Percentiles rank a stretch among this genome's conserved stretches.
These are phyloP conservation scores for Zygoascus meyerae DNA, from an alignment of 1,139 yeast species.

Conservation along the genomic window DNA sequence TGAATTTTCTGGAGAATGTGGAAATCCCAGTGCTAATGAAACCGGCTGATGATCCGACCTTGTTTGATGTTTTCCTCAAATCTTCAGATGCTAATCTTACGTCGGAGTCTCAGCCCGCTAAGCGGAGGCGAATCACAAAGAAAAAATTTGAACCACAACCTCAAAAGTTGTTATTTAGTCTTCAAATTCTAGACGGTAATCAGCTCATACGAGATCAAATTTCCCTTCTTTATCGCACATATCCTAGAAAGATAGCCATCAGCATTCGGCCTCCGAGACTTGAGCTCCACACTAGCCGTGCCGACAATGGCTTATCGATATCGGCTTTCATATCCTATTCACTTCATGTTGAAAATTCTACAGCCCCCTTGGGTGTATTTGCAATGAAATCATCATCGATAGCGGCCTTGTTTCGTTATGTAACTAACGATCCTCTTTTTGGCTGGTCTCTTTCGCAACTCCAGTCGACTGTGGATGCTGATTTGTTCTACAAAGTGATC, in stretches of 20 bases:
- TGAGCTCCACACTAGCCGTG: background rate
- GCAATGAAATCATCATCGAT: slow-evolving; percentile 7
- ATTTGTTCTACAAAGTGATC: slow-evolving; percentile 20
- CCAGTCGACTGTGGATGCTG: slow-evolving; percentile 14
- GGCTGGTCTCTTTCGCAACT: slow-evolving; percentile 4
- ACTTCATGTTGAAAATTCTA: slow-evolving; percentile 14
- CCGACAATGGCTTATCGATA: background rate
- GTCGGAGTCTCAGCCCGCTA: background rate
- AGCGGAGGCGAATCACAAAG: slow-evolving; percentile 5
- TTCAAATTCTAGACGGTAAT: slow-evolving; percentile 6
- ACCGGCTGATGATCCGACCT: slow-evolving; percentile 7
- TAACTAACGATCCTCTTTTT: slow-evolving; percentile 11
- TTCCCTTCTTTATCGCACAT: background rate
- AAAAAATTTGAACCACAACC: slow-evolving; percentile 1
- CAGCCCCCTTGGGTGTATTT: slow-evolving; percentile 11
- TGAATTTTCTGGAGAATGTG: background rate
- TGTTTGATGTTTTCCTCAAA: slow-evolving; percentile 3
- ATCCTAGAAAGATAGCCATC: slow-evolving; percentile 2
- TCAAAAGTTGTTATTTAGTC: slow-evolving; percentile 3
- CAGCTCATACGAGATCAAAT: slow-evolving; percentile 5
- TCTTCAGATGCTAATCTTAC: background rate
- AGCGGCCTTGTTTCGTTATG: slow-evolving; percentile 11
- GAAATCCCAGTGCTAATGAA: slow-evolving; percentile 1
- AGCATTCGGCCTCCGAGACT: slow-evolving; percentile 1
- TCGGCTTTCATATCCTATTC: slow-evolving; percentile 14